These are phyloP conservation scores for Aspergillus luchuensis DNA, from an alignment of 2,329 filamentous ascomycete species.

Conservation along the genomic window DNA sequence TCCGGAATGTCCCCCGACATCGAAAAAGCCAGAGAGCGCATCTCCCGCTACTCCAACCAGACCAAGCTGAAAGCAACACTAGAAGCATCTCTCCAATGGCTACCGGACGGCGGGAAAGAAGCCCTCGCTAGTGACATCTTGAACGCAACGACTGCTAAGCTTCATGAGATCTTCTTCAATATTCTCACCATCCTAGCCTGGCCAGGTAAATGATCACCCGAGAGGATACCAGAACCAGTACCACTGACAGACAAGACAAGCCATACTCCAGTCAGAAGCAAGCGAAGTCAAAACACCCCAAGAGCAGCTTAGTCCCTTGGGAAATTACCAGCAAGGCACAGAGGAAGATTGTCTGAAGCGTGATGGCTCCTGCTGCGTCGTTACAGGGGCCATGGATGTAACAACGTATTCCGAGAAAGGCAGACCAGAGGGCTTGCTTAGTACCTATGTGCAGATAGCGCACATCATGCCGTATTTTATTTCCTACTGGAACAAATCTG, in stretches of 20 bases:
- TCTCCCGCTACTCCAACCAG: not conserved
- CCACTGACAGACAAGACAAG: not conserved
- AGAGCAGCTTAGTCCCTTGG: too few relatives aligned
- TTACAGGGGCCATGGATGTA: not conserved
- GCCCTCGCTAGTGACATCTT: not conserved
- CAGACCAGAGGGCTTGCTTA: not conserved
- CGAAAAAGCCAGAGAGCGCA: not conserved
- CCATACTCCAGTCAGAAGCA: conserved; percentile 1
- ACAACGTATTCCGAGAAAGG: not conserved
- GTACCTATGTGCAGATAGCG: not conserved
- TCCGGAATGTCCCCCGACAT: too few relatives aligned
- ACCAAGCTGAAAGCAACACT: not conserved
- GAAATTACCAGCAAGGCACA: too few relatives aligned
- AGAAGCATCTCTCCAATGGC: conserved; percentile 1
- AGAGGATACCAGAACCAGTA: not conserved
- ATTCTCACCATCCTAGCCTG: not conserved
- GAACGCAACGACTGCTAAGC: not conserved
- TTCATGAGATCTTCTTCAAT: conserved; percentile 1
- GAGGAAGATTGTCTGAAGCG: not conserved
- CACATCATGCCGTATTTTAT: conserved; percentile 10
- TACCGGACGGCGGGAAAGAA: conserved; percentile 2
- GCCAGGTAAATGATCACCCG: not conserved
- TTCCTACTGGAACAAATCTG: not conserved
- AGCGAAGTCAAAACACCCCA: not conserved
- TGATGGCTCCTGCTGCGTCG: conserved; percentile 5